Percentiles rank a stretch among this genome's conserved stretches.
phyloP scores from a whole-genome alignment of 164 flowering plant species.

The Stephania yunnanensis region DNA sequence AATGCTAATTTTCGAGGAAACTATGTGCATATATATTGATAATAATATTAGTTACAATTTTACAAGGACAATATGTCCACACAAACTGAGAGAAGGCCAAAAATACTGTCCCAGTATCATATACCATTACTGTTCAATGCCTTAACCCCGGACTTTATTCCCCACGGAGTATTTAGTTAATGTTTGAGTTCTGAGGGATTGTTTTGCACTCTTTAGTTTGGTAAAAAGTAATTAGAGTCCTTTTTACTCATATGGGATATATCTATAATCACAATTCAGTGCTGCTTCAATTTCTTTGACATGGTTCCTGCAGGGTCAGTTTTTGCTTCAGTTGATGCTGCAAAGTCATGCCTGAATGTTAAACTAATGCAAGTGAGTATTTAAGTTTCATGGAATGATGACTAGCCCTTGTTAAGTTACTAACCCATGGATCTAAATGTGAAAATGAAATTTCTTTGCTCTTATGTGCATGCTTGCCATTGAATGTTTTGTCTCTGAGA shows the following conservation, averaged over 20 bases:
- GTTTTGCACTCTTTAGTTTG: no score
- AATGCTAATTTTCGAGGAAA: no score
- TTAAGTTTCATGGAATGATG: not conserved
- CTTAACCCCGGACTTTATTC: no score
- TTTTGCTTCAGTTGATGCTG: slow-evolving; percentile 63
- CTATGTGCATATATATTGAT: no score
- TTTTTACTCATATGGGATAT: not conserved
- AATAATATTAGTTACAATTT: no score
- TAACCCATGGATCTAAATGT: not conserved
- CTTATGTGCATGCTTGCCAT: not conserved
- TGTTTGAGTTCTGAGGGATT: no score
- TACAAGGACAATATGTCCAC: no score
- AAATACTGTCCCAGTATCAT: no score
- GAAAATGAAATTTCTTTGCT: not conserved
- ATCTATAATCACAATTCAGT: not conserved
- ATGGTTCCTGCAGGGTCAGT: slow-evolving; percentile 56
- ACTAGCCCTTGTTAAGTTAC: not conserved
- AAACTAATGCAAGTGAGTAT: slow-evolving; percentile 85
- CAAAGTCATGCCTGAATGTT: slow-evolving; percentile 53
- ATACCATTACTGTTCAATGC: no score
- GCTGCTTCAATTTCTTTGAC: slow-evolving; percentile 7
- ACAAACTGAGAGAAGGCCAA: no score
- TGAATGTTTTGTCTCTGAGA: not conserved
- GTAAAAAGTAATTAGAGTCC: not conserved
- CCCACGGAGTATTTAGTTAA: no score